Conservation (phyloP, 768 basidiomycete genomes). For the Daedaleopsis sinensis region DNA sequence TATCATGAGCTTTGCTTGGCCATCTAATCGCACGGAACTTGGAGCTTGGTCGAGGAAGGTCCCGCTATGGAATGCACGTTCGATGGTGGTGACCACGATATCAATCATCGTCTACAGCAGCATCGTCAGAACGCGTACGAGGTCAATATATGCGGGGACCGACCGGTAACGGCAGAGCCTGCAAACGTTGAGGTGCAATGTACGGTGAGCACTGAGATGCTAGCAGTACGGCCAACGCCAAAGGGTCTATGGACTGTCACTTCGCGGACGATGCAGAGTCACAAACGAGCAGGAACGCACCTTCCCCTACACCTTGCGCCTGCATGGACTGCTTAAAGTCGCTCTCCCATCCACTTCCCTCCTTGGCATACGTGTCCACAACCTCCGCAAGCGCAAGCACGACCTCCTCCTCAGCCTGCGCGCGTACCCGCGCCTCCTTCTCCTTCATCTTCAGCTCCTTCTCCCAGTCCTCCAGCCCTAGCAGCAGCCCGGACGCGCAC, state of each 20-base stretch:
- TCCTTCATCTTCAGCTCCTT: slow-evolving; percentile 31
- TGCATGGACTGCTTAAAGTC: slow-evolving; percentile 58
- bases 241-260: slow-evolving; percentile 22
- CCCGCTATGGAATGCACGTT: slow-evolving; percentile 58
- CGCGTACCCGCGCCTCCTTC: slow-evolving; percentile 36
- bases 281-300: slow-evolving; percentile 17
- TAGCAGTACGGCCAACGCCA: slow-evolving; percentile 42
- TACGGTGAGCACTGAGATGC: slow-evolving; percentile 63
- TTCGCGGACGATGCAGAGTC: neutral
- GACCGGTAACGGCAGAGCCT: slow-evolving; percentile 58
- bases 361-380: slow-evolving; percentile 56
- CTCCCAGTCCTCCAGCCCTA: slow-evolving; percentile 62
- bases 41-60: slow-evolving; percentile 45
- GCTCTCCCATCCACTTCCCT: slow-evolving; percentile 55
- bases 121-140: neutral
- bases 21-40: slow-evolving; percentile 26
- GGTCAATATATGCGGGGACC: neutral
- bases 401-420: slow-evolving; percentile 62
- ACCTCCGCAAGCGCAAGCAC: slow-evolving; percentile 75
- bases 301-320: slow-evolving; percentile 44
- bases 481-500: slow-evolving; percentile 63
- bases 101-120: slow-evolving; percentile 38
- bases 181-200: slow-evolving; percentile 56
- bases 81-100: slow-evolving; percentile 45
- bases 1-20: slow-evolving; percentile 19